A percentile compares a stretch with the other conserved stretches of the same genome.
Conservation (phyloP, 2,329 filamentous ascomycete genomes). For the Raffaelea deltoideospora region DNA sequence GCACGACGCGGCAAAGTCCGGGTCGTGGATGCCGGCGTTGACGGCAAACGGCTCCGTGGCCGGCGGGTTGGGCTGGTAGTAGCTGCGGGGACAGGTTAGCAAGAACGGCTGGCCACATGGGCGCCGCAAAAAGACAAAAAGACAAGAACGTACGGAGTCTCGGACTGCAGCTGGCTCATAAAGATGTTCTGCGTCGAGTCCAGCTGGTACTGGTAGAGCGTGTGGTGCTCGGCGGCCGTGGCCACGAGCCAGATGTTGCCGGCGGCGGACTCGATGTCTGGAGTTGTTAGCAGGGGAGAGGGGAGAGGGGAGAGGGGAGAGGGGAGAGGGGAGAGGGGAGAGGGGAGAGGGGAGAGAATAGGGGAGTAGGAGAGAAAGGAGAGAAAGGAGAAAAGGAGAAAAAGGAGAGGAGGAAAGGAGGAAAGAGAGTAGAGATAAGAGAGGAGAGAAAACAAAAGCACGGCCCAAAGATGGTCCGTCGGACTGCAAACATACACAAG, state of each 20-base stretch:
- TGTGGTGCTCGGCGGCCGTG: conserved; percentile 29
- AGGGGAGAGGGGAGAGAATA: not conserved
- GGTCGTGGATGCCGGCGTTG: conserved; percentile 27
- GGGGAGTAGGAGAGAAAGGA: not conserved
- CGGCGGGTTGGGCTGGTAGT: conserved; percentile 51
- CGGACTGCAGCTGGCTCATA: conserved; percentile 27
- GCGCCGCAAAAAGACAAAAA: no score
- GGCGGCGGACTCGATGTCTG: conserved; percentile 9
- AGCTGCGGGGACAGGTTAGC: no score
- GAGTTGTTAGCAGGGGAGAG: not conserved
- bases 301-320: no score
- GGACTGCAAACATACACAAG: conserved; percentile 7
- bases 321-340: not conserved
- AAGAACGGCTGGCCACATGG: not conserved
- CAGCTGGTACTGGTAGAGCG: conserved; percentile 33
- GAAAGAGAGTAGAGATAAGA: not conserved
- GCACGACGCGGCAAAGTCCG: conserved; percentile 33
- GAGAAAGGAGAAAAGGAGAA: not conserved
- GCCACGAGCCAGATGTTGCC: conserved; percentile 20
- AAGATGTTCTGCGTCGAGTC: conserved; percentile 27
- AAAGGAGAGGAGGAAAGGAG: not conserved
- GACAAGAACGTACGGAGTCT: conserved; percentile 19
- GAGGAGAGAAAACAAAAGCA: not conserved
- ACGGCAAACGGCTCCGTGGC: conserved; percentile 41
- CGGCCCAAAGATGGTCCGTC: no score